Evolutionary conservation across 257 asterid genomes (phyloP).

Genomic region (Solanum chmielewskii): DNA sequence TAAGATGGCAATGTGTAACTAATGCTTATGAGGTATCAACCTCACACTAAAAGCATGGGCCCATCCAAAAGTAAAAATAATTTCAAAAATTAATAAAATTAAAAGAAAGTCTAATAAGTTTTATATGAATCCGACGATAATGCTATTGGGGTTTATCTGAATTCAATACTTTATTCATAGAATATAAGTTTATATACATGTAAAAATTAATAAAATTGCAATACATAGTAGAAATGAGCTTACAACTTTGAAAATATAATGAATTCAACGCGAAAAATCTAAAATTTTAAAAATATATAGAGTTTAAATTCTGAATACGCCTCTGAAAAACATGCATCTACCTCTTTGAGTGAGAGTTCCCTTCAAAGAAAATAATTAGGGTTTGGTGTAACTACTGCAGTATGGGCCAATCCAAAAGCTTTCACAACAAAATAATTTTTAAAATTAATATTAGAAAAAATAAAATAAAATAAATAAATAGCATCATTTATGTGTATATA

Average conservation of each 20-base stretch:
- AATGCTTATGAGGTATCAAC: background rate
- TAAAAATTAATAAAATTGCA: background rate
- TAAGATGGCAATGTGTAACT: background rate
- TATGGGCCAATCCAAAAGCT: background rate
- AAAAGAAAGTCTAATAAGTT: background rate
- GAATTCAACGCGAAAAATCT: background rate
- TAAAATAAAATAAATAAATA: background rate
- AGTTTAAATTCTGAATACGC: background rate
- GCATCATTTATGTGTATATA: background rate
- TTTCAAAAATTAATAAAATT: background rate
- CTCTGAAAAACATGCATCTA: background rate
- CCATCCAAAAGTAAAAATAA: background rate
- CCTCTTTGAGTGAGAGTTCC: background rate
- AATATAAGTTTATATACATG: background rate
- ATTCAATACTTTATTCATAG: background rate
- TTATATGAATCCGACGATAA: background rate
- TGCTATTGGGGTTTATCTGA: background rate
- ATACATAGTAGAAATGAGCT: background rate
- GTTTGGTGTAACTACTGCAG: conserved; percentile 1
- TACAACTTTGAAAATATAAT: background rate
- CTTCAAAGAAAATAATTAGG: conserved; percentile 5
- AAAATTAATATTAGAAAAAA: background rate
- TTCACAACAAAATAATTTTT: background rate
- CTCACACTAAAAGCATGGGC: background rate
- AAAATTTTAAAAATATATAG: background rate